Evolutionary conservation across 305 asterid genomes (phyloP), one percentile per base, ranked within the genome.

Genomic region (Andrographis paniculata): DNA sequence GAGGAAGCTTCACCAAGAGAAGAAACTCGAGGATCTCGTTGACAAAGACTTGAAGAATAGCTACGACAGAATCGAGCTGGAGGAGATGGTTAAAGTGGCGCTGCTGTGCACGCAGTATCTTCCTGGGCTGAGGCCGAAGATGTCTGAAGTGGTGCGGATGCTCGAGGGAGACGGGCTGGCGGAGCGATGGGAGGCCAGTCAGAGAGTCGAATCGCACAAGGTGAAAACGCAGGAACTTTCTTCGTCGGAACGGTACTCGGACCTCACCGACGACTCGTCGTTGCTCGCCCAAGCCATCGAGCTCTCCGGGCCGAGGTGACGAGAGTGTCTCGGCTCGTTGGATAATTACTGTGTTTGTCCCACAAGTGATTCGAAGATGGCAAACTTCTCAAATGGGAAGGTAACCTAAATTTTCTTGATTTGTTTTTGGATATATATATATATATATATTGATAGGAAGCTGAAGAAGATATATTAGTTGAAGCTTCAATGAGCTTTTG

Each of bases 81-180:
- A 83, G 66, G 98, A 91, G 63, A 91, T 78, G 64, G 92, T 91
- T 45, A 78, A 75, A 52, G 98, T 91, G 56, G 96, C 98, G 12
- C 71, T 91, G 0, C 42, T 91, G 52, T 80, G 94, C 70, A 86
- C 96, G 0, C 96, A 91, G 38, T 83, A 78, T 55, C 78, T 77
- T 37, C 95, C 96, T 0, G 79, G 96, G 1, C 28, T 71, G 52
- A 71, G 98, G 40, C 98, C 98, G 2, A 91, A 68, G 63, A 91
- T 91, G 96, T 85, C 96, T 9, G 96, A 91, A 50, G 93, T 91
- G 11, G 92, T 91, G 19, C 80, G 95, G 3, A 91, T 91, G 98
- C 84, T 91, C 5, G 95, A 86, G 66, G 98, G 98, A 0, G 98
- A 86, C 22, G 98, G 98, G 19, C 80, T 82, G 10, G 95, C 93